Evolutionary conservation across 2,329 filamentous ascomycete species (phyloP).

Genomic region (Rachicladosporium sp.): DNA sequence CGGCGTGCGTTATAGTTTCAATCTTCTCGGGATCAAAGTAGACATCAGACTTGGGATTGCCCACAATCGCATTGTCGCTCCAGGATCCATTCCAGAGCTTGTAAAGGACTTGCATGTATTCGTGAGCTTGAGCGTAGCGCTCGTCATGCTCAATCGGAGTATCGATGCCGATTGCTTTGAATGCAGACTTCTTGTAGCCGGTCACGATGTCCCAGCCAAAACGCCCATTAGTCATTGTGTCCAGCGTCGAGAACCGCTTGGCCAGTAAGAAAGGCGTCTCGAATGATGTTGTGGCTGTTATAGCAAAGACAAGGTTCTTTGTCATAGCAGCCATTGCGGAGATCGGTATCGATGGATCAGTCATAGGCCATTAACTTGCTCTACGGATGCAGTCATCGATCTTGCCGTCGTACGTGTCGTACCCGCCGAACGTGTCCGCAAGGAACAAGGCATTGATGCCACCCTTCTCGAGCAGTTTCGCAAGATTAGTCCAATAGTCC

Average conservation of each 20-base stretch:
- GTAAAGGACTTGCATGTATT: constrained; percentile 50
- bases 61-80: constrained; percentile 43
- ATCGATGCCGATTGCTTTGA: constrained; percentile 50
- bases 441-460: constrained; percentile 54
- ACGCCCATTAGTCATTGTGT: constrained; percentile 49
- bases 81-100: constrained; percentile 48
- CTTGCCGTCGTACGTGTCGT: constrained; percentile 46
- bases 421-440: constrained; percentile 53
- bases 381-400: constrained; percentile 38
- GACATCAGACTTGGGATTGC: constrained; percentile 41
- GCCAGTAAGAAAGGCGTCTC: constrained; percentile 51
- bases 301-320: constrained; percentile 50
- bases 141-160: constrained; percentile 49
- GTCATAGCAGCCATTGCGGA: constrained; percentile 56
- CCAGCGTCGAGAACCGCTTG: constrained; percentile 49
- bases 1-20: constrained; percentile 47
- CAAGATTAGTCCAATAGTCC: constrained; percentile 52
- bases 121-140: constrained; percentile 48
- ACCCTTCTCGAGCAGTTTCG: constrained; percentile 48
- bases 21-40: constrained; percentile 49
- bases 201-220: constrained; percentile 59
- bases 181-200: constrained; percentile 49
- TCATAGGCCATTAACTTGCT: constrained; percentile 53
- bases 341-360: constrained; percentile 52
- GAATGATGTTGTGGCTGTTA: constrained; percentile 52